A percentile compares a stretch with the other conserved stretches of the same genome.
These are phyloP conservation scores for Schizophyllum commune DNA, from an alignment of 1,284 basidiomycete genomes.

Conservation along the genomic window DNA sequence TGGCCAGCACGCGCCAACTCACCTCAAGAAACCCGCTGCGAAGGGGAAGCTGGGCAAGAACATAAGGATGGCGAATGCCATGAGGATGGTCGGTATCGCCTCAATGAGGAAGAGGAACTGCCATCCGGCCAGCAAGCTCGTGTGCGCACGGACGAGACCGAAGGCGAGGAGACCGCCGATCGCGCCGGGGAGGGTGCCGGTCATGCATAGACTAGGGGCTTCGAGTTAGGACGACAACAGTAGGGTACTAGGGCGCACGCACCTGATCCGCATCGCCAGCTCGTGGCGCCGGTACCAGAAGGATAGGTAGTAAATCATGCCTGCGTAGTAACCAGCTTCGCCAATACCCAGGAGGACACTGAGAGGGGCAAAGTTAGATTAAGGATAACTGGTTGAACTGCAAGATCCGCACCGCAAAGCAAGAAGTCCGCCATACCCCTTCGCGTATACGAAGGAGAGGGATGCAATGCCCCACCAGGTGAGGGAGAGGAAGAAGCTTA, in stretches of 20 bases:
- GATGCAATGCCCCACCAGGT: conserved; percentile 47
- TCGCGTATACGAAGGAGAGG: conserved; percentile 45
- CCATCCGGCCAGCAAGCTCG: conserved; percentile 40
- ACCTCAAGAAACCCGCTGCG: conserved; percentile 24
- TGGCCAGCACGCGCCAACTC: not conserved
- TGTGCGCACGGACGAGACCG: conserved; percentile 42
- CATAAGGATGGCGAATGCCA: conserved; percentile 25
- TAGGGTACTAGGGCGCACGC: not conserved
- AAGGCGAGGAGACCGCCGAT: conserved; percentile 49
- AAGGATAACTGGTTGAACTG: not conserved
- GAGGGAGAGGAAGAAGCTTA: conserved; percentile 45
- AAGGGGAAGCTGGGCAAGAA: conserved; percentile 32
- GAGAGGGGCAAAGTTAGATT: not conserved
- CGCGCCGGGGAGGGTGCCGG: conserved; percentile 44
- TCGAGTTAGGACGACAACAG: not conserved
- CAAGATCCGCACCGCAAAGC: conserved; percentile 30
- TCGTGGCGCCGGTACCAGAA: conserved; percentile 47
- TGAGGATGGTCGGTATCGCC: conserved; percentile 27
- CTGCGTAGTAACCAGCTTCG: conserved; percentile 45
- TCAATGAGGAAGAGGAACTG: conserved; percentile 45
- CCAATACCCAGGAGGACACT: conserved; percentile 27
- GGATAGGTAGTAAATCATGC: conserved; percentile 50
- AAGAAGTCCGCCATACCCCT: conserved; percentile 40
- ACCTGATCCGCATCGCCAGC: conserved; percentile 46
- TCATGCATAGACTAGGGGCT: conserved; percentile 38